Percentiles rank a stretch among this genome's conserved stretches.
Evolutionary conservation across 768 basidiomycete genomes (phyloP).

Genomic region (Cystofilobasidium macerans): DNA sequence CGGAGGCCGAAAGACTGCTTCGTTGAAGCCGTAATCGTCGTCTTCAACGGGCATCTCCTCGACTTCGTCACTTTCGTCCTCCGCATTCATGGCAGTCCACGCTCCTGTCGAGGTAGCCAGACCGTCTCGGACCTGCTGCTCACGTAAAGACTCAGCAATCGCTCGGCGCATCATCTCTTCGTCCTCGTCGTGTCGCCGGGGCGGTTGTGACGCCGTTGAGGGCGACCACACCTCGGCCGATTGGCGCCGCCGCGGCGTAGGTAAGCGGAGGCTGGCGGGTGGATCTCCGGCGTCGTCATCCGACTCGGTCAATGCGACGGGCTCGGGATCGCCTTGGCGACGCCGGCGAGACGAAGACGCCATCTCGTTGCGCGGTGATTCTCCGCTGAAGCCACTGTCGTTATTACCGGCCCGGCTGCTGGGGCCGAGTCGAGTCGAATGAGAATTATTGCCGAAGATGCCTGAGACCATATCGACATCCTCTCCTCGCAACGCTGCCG

Average conservation of each 20-base stretch:
- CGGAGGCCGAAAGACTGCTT: background rate
- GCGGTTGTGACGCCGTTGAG: background rate
- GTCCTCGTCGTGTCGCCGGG: slow-evolving; percentile 19
- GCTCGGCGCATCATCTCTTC: slow-evolving; percentile 22
- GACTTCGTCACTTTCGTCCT: slow-evolving; percentile 8
- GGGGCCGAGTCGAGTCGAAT: background rate
- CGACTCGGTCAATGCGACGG: background rate
- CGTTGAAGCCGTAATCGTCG: slow-evolving; percentile 7
- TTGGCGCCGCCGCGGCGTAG: background rate
- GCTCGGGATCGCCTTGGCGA: slow-evolving; percentile 7
- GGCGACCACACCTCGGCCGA: background rate
- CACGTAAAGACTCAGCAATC: slow-evolving; percentile 19
- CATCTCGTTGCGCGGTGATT: background rate
- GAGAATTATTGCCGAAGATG: background rate
- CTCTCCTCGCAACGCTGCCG: slow-evolving; percentile 12
- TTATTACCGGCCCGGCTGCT: background rate
- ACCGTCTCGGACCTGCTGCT: slow-evolving; percentile 9
- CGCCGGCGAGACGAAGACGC: background rate
- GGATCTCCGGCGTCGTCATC: background rate
- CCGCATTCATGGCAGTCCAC: slow-evolving; percentile 9
- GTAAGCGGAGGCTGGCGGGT: background rate
- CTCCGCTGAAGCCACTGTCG: background rate
- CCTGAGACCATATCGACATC: background rate
- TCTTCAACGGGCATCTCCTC: slow-evolving; percentile 15
- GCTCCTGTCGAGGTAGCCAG: background rate